Evolutionary conservation across 2,329 filamentous ascomycete species (phyloP).

Genomic region (Pestalotiopsis sp.): DNA sequence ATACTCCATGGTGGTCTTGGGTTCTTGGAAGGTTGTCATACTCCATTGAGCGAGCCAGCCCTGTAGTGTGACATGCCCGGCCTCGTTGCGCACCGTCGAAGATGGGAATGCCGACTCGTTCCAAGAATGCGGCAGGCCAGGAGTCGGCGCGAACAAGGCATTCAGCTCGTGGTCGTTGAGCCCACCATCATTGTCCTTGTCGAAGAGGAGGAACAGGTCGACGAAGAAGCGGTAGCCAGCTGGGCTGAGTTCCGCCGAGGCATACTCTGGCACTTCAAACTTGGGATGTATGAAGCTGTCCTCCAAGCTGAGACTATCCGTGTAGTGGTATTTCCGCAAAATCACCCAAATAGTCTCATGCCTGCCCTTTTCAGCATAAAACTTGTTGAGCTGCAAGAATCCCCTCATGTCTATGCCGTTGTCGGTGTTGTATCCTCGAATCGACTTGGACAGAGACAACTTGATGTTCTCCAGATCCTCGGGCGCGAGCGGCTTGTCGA

Average conservation of each 20-base stretch:
- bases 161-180: slow-evolving; percentile 84
- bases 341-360: slow-evolving; percentile 99
- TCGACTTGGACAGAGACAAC: slow-evolving; percentile 73
- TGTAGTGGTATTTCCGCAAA: slow-evolving; percentile 91
- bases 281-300: slow-evolving; percentile 91
- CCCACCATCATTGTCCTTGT: slow-evolving; percentile 96
- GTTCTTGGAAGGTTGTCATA: slow-evolving; percentile 97
- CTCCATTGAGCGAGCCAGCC: slow-evolving; percentile 99
- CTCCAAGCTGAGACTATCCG: slow-evolving; percentile 88
- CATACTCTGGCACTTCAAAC: slow-evolving; percentile 89
- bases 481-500: slow-evolving; percentile 80
- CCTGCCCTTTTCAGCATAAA: slow-evolving; percentile 95
- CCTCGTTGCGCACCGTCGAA: slow-evolving; percentile 93
- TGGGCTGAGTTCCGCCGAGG: slow-evolving; percentile 91
- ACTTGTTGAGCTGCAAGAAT: slow-evolving; percentile 89
- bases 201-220: slow-evolving; percentile 90
- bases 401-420: slow-evolving; percentile 80
- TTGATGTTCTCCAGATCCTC: slow-evolving; percentile 93
- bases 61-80: slow-evolving; percentile 91
- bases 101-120: slow-evolving; percentile 86
- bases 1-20: slow-evolving; percentile 93
- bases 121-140: slow-evolving; percentile 86
- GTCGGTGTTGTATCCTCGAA: slow-evolving; percentile 63
- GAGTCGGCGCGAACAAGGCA: slow-evolving; percentile 89
- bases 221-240: slow-evolving; percentile 97